Evolutionary conservation across 345 rosid genomes (phyloP).

Genomic region (Firmiana major): DNA sequence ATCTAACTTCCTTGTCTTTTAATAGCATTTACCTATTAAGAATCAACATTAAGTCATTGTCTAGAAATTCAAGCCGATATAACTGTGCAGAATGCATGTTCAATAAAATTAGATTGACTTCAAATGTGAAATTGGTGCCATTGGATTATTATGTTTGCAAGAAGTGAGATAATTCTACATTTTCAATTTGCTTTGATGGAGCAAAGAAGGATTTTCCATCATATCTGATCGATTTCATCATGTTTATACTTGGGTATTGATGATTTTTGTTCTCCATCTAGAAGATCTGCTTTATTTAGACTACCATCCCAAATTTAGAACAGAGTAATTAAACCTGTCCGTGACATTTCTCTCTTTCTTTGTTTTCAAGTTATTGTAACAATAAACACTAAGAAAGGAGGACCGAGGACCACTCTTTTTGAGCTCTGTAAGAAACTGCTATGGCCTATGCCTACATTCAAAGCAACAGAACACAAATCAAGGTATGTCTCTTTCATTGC

Average conservation of each 20-base stretch:
- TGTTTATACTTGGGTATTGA: neutral
- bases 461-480: conserved; percentile 19
- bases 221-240: neutral
- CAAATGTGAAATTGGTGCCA: neutral
- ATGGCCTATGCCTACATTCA: conserved; percentile 70
- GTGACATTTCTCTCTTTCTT: neutral
- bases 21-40: neutral
- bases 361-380: conserved; percentile 49
- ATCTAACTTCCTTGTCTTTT: neutral
- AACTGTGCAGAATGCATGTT: neutral
- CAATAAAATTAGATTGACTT: neutral
- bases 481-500: neutral
- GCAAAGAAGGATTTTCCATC: neutral
- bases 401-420: conserved; percentile 61
- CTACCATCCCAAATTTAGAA: neutral
- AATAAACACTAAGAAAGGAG: conserved; percentile 71
- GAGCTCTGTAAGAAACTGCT: conserved; percentile 70
- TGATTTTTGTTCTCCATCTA: neutral
- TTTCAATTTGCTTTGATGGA: neutral
- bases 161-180: neutral
- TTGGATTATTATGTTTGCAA: neutral
- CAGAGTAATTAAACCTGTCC: neutral
- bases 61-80: neutral
- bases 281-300: neutral
- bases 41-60: neutral